These are phyloP conservation scores for Coemansia sp. DNA, from an alignment of 192 early-diverging fungal species.

Conservation along the genomic window DNA sequence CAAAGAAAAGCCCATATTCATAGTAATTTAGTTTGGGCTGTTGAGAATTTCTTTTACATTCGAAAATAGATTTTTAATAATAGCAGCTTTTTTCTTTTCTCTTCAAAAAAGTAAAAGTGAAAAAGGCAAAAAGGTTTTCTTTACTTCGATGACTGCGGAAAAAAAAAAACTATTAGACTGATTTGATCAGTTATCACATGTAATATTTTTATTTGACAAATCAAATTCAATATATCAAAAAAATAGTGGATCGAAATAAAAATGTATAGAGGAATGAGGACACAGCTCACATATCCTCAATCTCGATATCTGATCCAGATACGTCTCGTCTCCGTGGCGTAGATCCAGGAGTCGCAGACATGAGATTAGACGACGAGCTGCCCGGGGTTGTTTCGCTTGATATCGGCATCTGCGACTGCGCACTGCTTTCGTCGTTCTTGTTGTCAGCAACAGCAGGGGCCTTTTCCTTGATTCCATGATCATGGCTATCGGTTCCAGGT, in stretches of 20 bases:
- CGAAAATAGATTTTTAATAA: background rate
- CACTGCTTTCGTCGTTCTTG: background rate
- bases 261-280: no score
- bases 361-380: background rate
- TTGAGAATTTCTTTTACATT: no score
- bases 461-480: background rate
- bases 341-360: background rate
- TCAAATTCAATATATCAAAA: background rate
- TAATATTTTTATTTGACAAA: background rate
- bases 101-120: background rate
- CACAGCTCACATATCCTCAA: slow-evolving; percentile 23
- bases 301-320: slow-evolving; percentile 35
- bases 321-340: background rate
- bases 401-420: background rate
- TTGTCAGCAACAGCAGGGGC: background rate
- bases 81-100: background rate
- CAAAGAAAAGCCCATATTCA: no score
- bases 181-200: background rate
- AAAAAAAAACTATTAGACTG: slow-evolving; percentile 6
- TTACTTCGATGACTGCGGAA: background rate
- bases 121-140: background rate
- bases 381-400: background rate
- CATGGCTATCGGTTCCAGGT: background rate
- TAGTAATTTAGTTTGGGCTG: no score
- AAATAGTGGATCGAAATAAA: background rate